Percentiles rank a stretch among this genome's conserved stretches.
Evolutionary conservation across 495 filamentous ascomycete species (phyloP).

Genomic region (Penicillium crystallinum): DNA sequence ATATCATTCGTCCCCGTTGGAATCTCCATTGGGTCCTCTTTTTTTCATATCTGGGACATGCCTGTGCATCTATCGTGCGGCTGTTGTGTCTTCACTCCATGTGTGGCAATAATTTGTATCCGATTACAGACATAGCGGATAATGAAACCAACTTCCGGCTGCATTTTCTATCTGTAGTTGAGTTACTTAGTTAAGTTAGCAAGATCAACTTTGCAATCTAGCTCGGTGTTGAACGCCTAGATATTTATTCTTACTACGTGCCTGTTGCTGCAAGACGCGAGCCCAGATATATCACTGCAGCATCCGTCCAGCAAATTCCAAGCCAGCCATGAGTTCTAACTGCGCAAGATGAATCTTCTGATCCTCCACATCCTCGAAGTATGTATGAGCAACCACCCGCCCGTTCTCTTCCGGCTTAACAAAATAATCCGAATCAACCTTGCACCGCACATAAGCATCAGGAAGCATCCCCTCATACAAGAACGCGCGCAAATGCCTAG

Average conservation of each 20-base stretch:
- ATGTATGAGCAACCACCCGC: neutral
- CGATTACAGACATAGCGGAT: slow-evolving; percentile 2
- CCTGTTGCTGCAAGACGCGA: no score
- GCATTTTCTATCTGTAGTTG: neutral
- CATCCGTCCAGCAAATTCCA: neutral
- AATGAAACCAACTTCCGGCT: neutral
- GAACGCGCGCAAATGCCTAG: slow-evolving; percentile 30
- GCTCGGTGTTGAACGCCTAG: no score
- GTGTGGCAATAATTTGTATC: slow-evolving; percentile 1
- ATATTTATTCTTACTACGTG: no score
- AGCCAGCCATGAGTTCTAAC: slow-evolving; percentile 4
- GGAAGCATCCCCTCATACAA: slow-evolving; percentile 37
- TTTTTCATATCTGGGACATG: slow-evolving; percentile 14
- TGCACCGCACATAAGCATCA: slow-evolving; percentile 25
- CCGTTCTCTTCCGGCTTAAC: slow-evolving; percentile 15
- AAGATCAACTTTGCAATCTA: no score
- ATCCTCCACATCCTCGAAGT: slow-evolving; percentile 12
- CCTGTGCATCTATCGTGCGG: slow-evolving; percentile 15
- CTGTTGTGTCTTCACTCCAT: slow-evolving; percentile 3
- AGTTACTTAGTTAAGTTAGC: no score
- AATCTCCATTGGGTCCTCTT: slow-evolving; percentile 14
- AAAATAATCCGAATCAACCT: slow-evolving; percentile 30
- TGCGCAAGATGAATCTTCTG: slow-evolving; percentile 11
- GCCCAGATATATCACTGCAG: no score
- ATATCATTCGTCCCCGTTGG: slow-evolving; percentile 26